These are phyloP conservation scores for Aspergillus olivimuriae DNA, from an alignment of 495 filamentous ascomycete species.

Conservation along the genomic window DNA sequence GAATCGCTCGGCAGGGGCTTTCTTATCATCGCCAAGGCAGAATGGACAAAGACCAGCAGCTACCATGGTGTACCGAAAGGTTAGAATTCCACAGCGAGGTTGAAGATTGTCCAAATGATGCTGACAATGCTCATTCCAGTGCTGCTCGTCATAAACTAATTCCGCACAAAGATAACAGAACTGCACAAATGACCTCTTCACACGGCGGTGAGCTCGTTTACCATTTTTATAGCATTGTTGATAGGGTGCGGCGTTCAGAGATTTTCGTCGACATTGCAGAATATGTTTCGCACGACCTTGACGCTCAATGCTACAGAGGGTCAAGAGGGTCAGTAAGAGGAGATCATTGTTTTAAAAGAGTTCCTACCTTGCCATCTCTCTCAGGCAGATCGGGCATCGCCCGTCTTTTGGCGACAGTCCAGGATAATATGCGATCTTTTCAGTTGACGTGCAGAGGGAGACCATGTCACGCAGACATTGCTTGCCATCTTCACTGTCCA, in stretches of 20 bases:
- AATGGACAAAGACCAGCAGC: slow-evolving; percentile 5
- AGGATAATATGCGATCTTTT: slow-evolving; percentile 14
- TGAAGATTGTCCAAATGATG: slow-evolving; percentile 3
- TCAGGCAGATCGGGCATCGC: slow-evolving; percentile 8
- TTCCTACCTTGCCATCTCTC: not conserved
- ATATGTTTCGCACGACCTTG: slow-evolving; percentile 17
- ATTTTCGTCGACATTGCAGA: slow-evolving; percentile 16
- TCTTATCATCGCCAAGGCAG: slow-evolving; percentile 3
- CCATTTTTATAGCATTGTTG: slow-evolving; percentile 17
- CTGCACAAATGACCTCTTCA: slow-evolving; percentile 6
- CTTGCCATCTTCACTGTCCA: slow-evolving; percentile 13
- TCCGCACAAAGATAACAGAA: slow-evolving; percentile 3
- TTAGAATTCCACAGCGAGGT: slow-evolving; percentile 2
- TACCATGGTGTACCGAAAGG: slow-evolving; percentile 6
- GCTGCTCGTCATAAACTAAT: not conserved
- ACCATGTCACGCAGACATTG: slow-evolving; percentile 15
- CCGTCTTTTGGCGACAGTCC: slow-evolving; percentile 6
- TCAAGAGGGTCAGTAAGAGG: not conserved
- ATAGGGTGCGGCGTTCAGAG: slow-evolving; percentile 13
- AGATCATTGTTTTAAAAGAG: not conserved
- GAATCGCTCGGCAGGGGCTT: slow-evolving; percentile 2
- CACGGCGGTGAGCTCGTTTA: slow-evolving; percentile 14
- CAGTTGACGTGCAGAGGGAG: slow-evolving; percentile 11
- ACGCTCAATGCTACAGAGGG: slow-evolving; percentile 1
- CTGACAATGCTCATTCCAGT: slow-evolving; percentile 2